Evolutionary conservation across 345 rosid species (phyloP).

Genomic region (Zanthoxylum bungeanum): DNA sequence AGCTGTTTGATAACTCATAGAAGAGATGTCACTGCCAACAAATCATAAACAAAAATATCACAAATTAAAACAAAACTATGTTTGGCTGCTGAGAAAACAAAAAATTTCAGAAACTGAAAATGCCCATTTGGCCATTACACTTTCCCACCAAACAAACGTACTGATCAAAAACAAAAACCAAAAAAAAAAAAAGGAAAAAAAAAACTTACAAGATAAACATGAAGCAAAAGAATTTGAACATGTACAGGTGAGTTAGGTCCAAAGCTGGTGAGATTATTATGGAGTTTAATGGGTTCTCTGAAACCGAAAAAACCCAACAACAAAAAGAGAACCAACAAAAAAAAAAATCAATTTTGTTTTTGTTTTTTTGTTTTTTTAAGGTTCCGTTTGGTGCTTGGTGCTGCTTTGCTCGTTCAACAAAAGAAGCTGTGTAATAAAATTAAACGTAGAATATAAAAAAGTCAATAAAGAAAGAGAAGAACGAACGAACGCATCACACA

Average conservation of each 20-base stretch:
- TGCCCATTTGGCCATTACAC: constrained; percentile 7
- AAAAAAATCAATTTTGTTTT: background rate
- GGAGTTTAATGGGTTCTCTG: constrained; percentile 17
- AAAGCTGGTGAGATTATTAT: constrained; percentile 33
- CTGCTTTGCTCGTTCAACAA: constrained; percentile 37
- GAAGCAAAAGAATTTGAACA: background rate
- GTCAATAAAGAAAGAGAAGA: constrained; percentile 25
- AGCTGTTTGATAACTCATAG: constrained; percentile 12
- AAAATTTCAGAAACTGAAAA: constrained; percentile 9
- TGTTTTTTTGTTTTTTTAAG: background rate
- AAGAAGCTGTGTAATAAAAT: constrained; percentile 38
- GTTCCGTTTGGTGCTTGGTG: constrained; percentile 28
- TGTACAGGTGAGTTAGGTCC: constrained; percentile 33
- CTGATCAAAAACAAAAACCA: background rate
- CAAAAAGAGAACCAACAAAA: background rate
- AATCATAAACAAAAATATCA: background rate
- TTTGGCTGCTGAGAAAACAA: constrained; percentile 14
- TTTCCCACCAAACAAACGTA: constrained; percentile 23
- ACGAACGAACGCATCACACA: background rate
- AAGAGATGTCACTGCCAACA: constrained; percentile 16
- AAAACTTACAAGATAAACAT: constrained; percentile 14
- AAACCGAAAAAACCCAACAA: constrained; percentile 27
- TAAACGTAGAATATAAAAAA: constrained; percentile 24
- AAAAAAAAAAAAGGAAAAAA: background rate
- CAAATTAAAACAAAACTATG: background rate